Evolutionary conservation across 2,329 filamentous ascomycete species (phyloP), one percentile per base, ranked within the genome.

Genomic region (Apiospora koreana): DNA sequence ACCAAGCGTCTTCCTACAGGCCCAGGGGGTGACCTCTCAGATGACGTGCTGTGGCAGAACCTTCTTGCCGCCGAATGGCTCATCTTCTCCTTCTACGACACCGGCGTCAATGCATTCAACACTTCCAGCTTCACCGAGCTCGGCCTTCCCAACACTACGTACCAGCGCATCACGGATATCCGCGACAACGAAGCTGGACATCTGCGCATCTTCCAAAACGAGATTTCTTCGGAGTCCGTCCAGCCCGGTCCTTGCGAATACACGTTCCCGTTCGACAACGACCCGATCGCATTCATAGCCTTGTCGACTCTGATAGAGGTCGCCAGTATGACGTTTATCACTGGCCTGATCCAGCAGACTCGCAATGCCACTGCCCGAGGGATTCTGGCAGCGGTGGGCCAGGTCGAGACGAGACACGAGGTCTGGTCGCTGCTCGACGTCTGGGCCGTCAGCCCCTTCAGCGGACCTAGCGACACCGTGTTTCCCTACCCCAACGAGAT

Each of bases 171-270:
- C 68, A 72, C 35, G 69, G 79, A 84, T 70, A 84, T 85, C 68
- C 79, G 83, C 12, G 80, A 85, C 72, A 84, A 84, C 58, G 83
- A 85, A 74, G 83, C 82, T 21, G 83, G 83, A 2, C 82, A 85
- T 71, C 73, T 84, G n/a, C 77, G 80, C 31, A 82, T 84, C 70
- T 85, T 85, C 73, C 82, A 84, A 70, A 79, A 81, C 69, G 75
- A 79, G 42, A 84, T 85, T 50, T 83, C 80, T 0, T 70, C 75
- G 16, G 80, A 76, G 3, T 83, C 81, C 1, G 71, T 83, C 43
- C 85, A 84, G 71, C 83, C 83, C 28, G 75, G 73, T 48, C 72
- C 72, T 12, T 76, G 75, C 70, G 64, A 71, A 38, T 67, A 75
- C 69, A 69, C 69, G 23, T 76, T 69, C 69, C 74, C 74, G 2